A percentile compares a stretch with the other conserved stretches of the same genome.
Conservation (phyloP, 129 eudicot species). For the sunflower (Helianthus annuus) region DNA sequence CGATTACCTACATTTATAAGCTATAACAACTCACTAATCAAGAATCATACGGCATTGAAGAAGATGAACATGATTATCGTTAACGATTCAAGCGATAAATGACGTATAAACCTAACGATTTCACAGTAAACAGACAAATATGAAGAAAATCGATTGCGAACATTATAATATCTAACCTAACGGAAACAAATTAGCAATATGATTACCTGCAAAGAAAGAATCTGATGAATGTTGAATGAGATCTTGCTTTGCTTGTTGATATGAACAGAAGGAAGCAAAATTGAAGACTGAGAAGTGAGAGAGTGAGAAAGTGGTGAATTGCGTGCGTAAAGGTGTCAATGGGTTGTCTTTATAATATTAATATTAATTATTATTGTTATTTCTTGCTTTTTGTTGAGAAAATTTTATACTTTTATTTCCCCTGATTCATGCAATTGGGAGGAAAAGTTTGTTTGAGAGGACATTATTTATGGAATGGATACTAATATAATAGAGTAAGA, state of each 20-base stretch:
- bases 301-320: conserved; percentile 23
- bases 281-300: conserved; percentile 12
- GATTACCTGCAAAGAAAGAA: conserved; percentile 14
- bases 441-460: conserved; percentile 24
- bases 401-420: not conserved
- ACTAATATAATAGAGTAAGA: not conserved
- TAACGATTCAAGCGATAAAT: conserved; percentile 10
- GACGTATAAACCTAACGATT: too few relatives aligned
- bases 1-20: too few relatives aligned
- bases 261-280: conserved; percentile 22
- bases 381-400: not conserved
- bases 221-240: not conserved
- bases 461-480: not conserved
- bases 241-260: not conserved
- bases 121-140: not conserved
- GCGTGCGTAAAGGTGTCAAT: conserved; percentile 22
- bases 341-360: conserved; percentile 8
- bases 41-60: not conserved
- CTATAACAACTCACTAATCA: too few relatives aligned
- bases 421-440: conserved; percentile 22
- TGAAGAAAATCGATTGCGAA: not conserved
- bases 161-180: not conserved
- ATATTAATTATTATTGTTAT: not conserved
- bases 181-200: too few relatives aligned
- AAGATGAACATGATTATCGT: conserved; percentile 1